These are phyloP conservation scores for Syncephalastrum contaminatum DNA, from an alignment of 371 early-diverging fungal species.

Conservation along the genomic window DNA sequence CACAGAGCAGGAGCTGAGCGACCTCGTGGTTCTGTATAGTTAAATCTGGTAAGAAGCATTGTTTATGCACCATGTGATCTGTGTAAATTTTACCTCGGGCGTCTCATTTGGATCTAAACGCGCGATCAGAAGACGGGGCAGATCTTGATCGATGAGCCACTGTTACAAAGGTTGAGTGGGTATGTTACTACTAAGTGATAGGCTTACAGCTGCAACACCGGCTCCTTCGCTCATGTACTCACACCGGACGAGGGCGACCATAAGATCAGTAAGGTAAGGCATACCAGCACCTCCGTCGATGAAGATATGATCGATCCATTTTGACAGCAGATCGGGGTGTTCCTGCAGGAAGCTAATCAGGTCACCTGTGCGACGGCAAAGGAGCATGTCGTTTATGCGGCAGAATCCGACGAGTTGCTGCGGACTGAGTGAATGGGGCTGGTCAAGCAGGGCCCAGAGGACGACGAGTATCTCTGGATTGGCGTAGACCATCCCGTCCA, in stretches of 20 bases:
- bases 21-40: slow-evolving; percentile 14
- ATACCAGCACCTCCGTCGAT: slow-evolving; percentile 6
- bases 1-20: slow-evolving; percentile 20
- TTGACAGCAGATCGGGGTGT: slow-evolving; percentile 12
- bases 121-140: no score
- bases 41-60: no score
- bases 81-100: neutral
- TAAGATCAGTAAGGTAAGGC: slow-evolving; percentile 18
- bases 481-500: slow-evolving; percentile 21
- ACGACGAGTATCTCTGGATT: slow-evolving; percentile 22
- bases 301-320: slow-evolving; percentile 26
- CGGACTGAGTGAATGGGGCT: slow-evolving; percentile 13
- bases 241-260: slow-evolving; percentile 15
- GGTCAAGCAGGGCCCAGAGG: slow-evolving; percentile 23
- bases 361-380: slow-evolving; percentile 19
- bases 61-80: neutral
- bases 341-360: slow-evolving; percentile 17
- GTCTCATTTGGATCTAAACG: no score
- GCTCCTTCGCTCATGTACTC: slow-evolving; percentile 13
- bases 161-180: no score
- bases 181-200: neutral
- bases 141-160: no score
- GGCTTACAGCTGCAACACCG: slow-evolving; percentile 15
- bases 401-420: slow-evolving; percentile 20
- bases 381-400: slow-evolving; percentile 17